phyloP scores from a whole-genome alignment of 108 stramenopile species.

The Cyclotella kingstonii region DNA sequence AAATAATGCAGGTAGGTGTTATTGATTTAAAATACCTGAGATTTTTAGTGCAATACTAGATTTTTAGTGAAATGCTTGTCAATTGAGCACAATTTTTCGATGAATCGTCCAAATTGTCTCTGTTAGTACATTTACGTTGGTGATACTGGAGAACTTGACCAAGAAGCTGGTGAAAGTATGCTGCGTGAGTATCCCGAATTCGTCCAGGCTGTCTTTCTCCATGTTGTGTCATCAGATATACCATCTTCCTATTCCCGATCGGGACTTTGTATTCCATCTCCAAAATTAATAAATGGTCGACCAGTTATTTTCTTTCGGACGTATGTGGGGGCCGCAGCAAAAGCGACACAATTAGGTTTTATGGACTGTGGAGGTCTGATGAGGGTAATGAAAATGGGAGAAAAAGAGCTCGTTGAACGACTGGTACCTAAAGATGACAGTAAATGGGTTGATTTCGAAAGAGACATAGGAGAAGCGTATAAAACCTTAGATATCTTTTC shows the following conservation, averaged over 20 bases:
- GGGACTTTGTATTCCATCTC: conserved; percentile 46
- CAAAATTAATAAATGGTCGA: conserved; percentile 84
- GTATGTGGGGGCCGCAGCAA: conserved; percentile 90
- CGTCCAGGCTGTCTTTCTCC: conserved; percentile 90
- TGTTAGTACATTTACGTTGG: conserved; percentile 88
- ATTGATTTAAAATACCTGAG: neutral
- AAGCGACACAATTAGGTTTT: conserved; percentile 75
- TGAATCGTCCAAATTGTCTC: neutral
- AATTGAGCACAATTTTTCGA: neutral
- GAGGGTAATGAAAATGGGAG: conserved; percentile 72
- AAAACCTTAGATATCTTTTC: conserved; percentile 36
- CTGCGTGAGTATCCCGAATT: conserved; percentile 85
- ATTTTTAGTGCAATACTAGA: no score
- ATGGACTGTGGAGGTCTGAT: conserved; percentile 75
- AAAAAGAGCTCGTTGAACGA: conserved; percentile 31
- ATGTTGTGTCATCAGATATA: conserved; percentile 67
- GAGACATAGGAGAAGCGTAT: conserved; percentile 51
- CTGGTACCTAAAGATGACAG: conserved; percentile 53
- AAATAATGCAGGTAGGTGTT: conserved; percentile 56
- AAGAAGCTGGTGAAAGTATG: conserved; percentile 92
- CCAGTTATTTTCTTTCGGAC: conserved; percentile 91
- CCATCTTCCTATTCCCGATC: conserved; percentile 40
- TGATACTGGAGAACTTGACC: conserved; percentile 93
- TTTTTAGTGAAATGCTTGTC: no score
- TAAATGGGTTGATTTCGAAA: conserved; percentile 73